phyloP scores from a whole-genome alignment of 2,329 filamentous ascomycete species.

The Penicillium olsonii region DNA sequence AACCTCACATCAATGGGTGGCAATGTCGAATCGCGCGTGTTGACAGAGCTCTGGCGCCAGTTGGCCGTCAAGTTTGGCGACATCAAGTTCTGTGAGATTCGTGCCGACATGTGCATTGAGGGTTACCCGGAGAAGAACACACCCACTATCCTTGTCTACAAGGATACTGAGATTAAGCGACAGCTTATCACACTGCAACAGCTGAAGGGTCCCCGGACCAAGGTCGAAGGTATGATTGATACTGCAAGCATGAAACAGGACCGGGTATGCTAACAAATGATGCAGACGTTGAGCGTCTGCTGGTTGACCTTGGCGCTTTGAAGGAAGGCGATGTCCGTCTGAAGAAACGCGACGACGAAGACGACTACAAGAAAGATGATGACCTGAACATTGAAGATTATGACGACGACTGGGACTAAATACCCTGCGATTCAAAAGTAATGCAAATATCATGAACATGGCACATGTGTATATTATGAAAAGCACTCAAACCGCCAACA shows the following conservation, averaged over 20 bases:
- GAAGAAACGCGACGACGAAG: slow-evolving; percentile 56
- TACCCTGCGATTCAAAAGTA: slow-evolving; percentile 3
- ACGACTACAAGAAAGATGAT: slow-evolving; percentile 56
- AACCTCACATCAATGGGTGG: slow-evolving; percentile 77
- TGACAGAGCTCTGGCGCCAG: slow-evolving; percentile 83
- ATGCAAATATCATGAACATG: slow-evolving; percentile 18
- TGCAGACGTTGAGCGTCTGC: slow-evolving; percentile 72
- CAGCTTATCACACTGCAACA: slow-evolving; percentile 89
- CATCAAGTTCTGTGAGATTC: slow-evolving; percentile 96
- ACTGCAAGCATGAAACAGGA: neutral
- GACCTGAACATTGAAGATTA: slow-evolving; percentile 48
- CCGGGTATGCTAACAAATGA: slow-evolving; percentile 2
- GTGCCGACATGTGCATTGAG: slow-evolving; percentile 89
- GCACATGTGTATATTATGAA: slow-evolving; percentile 26
- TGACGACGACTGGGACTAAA: slow-evolving; percentile 61
- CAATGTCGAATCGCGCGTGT: slow-evolving; percentile 80
- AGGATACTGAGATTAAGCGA: slow-evolving; percentile 85
- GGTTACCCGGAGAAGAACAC: slow-evolving; percentile 94
- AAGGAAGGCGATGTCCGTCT: slow-evolving; percentile 77
- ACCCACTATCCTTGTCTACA: slow-evolving; percentile 89
- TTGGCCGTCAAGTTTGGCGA: slow-evolving; percentile 85
- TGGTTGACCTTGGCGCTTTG: slow-evolving; percentile 81
- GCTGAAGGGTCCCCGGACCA: slow-evolving; percentile 70
- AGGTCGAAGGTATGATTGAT: slow-evolving; percentile 53
- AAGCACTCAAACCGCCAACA: neutral